Evolutionary conservation across 2,329 filamentous ascomycete species (phyloP).

Genomic region (Cryphonectria parasitica): DNA sequence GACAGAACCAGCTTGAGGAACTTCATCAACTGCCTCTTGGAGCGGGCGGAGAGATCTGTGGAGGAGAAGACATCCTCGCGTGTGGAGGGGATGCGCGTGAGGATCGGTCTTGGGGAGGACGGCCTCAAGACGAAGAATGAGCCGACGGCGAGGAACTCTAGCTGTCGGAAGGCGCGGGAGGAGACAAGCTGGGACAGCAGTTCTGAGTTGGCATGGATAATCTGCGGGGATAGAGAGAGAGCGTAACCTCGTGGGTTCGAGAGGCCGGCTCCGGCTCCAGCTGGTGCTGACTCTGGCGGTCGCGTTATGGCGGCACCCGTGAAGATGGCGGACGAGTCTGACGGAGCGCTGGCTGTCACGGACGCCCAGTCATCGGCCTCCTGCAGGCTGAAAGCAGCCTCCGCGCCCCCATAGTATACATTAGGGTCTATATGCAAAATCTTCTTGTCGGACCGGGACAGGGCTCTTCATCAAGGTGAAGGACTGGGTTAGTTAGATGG

Average conservation of each 20-base stretch:
- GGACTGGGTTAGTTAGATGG: constrained; percentile 74
- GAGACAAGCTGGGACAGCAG: constrained; percentile 83
- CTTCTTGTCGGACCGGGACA: constrained; percentile 90
- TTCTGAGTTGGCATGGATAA: constrained; percentile 82
- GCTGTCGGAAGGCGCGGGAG: constrained; percentile 82
- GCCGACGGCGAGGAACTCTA: constrained; percentile 92
- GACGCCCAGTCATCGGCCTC: constrained; percentile 78
- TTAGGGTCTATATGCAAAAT: constrained; percentile 89
- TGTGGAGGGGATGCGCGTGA: constrained; percentile 81
- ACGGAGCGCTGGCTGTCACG: constrained; percentile 36
- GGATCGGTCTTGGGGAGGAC: constrained; percentile 37
- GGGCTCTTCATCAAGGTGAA: constrained; percentile 66
- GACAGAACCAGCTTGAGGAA: constrained; percentile 87
- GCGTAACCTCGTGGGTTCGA: constrained; percentile 76
- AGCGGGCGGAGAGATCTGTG: constrained; percentile 72
- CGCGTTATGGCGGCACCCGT: constrained; percentile 44
- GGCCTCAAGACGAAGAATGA: constrained; percentile 81
- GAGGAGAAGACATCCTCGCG: constrained; percentile 91
- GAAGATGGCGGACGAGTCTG: constrained; percentile 39
- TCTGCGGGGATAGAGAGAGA: constrained; percentile 79
- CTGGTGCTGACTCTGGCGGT: constrained; percentile 43
- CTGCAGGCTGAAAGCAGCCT: constrained; percentile 82
- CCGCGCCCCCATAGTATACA: constrained; percentile 83
- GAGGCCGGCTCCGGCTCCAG: constrained; percentile 41
- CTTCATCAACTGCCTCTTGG: constrained; percentile 89